Evolutionary conservation across 1,284 basidiomycete genomes (phyloP), one percentile per base, ranked within the genome.

Genomic region (Abortiporus biennis): DNA sequence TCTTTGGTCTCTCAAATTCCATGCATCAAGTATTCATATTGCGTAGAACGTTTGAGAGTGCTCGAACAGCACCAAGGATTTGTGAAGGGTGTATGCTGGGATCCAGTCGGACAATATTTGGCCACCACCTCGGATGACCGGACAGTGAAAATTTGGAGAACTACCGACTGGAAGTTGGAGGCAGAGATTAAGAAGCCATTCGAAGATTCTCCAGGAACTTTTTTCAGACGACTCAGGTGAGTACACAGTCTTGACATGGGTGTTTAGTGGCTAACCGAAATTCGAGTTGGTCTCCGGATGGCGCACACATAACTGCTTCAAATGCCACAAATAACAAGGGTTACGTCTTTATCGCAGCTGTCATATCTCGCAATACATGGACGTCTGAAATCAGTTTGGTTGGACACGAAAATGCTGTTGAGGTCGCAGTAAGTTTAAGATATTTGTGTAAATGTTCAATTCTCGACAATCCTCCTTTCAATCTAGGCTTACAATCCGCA

Each of bases 1-100:
- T 38, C 39, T 40, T 11, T 12, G 22, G 20, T 36, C 13, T 25
- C 43, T 16, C 19, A 34, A 20, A 30, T 43, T 32, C 11, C 29
- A 32, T 37, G 25, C 4, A 13, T 21, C 4, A 29, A 31, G 22
- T 12, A n/a, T 17, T 37, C 47, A 36, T 22, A 20, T 31, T 45
- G 6, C 42, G 4, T 45, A 57, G 92, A 94, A 53, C 80, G 85
- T 6, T 61, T 98, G 36, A 72, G 77, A 36, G 90, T 85, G 56
- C 76, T 99, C 24, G 87, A 91, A 45, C 80, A 82, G 42, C 96
- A 99, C 59, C 82, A 91, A 55, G 94, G 94, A 4, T 98, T 98
- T 61, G 93, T 99, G 53, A 99, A 99, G 64, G 96, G 96, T 42
- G 91, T 99, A 38, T 93, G 91, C 54, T 99, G 94, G 81, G 96